These are phyloP conservation scores for Lentinula guzmanii DNA, from an alignment of 768 basidiomycete species.

Conservation along the genomic window DNA sequence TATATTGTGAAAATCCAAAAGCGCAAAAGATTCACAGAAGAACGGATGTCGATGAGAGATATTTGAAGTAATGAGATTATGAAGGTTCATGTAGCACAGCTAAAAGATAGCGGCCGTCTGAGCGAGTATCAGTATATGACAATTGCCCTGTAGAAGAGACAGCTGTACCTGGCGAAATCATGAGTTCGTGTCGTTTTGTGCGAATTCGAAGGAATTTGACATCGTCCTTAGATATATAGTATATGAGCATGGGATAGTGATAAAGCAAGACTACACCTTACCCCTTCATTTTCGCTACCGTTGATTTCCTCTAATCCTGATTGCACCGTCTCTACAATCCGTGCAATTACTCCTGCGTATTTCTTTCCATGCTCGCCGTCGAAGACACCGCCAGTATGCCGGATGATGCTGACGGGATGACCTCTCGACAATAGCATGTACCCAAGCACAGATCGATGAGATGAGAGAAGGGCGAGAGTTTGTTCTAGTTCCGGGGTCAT, in stretches of 20 bases:
- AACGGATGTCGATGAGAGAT: neutral
- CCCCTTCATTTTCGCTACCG: conserved; percentile 52
- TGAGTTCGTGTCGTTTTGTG: conserved; percentile 85
- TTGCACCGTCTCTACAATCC: conserved; percentile 76
- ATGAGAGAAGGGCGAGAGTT: conserved; percentile 67
- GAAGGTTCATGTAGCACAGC: conserved; percentile 63
- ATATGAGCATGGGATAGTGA: neutral
- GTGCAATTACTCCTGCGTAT: conserved; percentile 65
- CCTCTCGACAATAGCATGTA: conserved; percentile 79
- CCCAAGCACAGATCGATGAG: conserved; percentile 81
- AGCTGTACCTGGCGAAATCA: conserved; percentile 81
- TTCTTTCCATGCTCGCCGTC: conserved; percentile 78
- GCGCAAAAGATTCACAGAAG: neutral
- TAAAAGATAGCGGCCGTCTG: conserved; percentile 76
- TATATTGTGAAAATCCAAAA: neutral
- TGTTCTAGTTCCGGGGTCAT: conserved; percentile 81
- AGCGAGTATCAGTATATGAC: neutral
- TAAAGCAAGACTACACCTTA: conserved; percentile 26
- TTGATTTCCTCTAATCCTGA: conserved; percentile 75
- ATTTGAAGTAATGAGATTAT: neutral
- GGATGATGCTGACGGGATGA: conserved; percentile 70
- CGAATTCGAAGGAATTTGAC: conserved; percentile 86
- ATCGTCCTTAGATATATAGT: conserved; percentile 55
- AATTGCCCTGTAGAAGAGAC: neutral
- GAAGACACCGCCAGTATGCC: conserved; percentile 79